These are phyloP conservation scores for Umbellularia californica DNA, from an alignment of 164 flowering plant species.

Conservation along the genomic window DNA sequence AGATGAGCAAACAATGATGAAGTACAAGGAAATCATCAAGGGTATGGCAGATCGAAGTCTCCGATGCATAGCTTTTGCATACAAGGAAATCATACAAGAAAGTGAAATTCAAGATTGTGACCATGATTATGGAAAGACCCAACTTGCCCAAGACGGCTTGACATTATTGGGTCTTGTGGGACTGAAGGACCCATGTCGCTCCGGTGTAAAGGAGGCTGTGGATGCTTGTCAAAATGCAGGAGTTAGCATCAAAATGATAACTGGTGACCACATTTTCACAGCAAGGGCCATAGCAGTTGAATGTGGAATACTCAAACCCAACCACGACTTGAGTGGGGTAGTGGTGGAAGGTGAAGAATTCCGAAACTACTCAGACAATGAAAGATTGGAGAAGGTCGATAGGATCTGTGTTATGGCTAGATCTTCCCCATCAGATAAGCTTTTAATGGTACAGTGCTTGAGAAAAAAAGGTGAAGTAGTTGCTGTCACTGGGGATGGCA, in stretches of 20 bases:
- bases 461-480: constrained; percentile 61
- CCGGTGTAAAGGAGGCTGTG: constrained; percentile 47
- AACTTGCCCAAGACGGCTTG: constrained; percentile 27
- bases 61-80: constrained; percentile 33
- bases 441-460: constrained; percentile 56
- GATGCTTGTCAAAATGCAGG: constrained; percentile 45
- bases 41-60: constrained; percentile 31
- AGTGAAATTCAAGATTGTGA: not conserved
- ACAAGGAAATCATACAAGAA: constrained; percentile 5
- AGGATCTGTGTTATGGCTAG: constrained; percentile 61
- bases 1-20: constrained; percentile 10
- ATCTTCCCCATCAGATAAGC: constrained; percentile 65
- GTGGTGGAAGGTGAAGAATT: constrained; percentile 53
- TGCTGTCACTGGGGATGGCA: constrained; percentile 65
- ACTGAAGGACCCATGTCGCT: constrained; percentile 54
- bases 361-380: constrained; percentile 38
- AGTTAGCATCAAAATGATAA: constrained; percentile 53
- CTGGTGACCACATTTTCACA: constrained; percentile 59
- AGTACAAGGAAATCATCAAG: constrained; percentile 18
- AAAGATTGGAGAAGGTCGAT: constrained; percentile 42
- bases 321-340: constrained; percentile 17
- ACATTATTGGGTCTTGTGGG: constrained; percentile 48
- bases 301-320: constrained; percentile 45
- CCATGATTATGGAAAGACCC: not conserved
- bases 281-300: constrained; percentile 61